Evolutionary conservation across 306 rosid species (phyloP), one percentile per base, ranked within the genome.

Genomic region (Begonia peltatifolia): DNA sequence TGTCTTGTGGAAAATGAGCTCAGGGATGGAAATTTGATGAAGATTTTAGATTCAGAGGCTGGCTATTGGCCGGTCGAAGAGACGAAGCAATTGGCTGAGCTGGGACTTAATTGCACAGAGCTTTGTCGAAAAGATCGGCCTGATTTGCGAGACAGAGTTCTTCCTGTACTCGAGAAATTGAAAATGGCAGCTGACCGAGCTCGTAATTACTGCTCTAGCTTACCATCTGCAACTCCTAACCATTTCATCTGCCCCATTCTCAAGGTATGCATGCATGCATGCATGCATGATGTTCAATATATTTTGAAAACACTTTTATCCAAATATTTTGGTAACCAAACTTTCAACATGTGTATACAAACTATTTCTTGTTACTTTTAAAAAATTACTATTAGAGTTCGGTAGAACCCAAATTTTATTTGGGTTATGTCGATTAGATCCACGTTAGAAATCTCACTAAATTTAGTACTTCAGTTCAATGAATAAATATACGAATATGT

Each of bases 181-280:
- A 86, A 83, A 67, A 75, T 63, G 53, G 78, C 72, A 47, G 75
- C 88, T 58, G 79, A 81, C 36, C 73, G 63, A 65, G 83, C 79
- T 11, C 74, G 55, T 6, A 52, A 9, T 44, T 80, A 74, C 10
- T 54, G 73, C 63, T 52, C 76, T 49, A 41, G 9, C 47, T 64
- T 71, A 48, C 76, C 69, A 42, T 56, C 78, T 53, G 68, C 74
- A 44, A 76, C 82, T 61, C 95, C 99, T 60, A 86, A 68, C 68
- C 99, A 86, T 75, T 92, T 86, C 53, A 73, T 83, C 58, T 92
- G 99, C 65, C 96, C 96, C 63, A 86, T 92, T 67, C 84, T 81
- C 52, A 78, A 81, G 94, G 99, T 86, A 75, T 54, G 43, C 57
- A 25, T 16, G 23, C 43, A 48, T 30, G 36, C 30, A 23, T 25